Evolutionary conservation across 73 alveolate species (phyloP), one percentile per base, ranked within the genome.

Genomic region (Paramecium pentaurelia): DNA sequence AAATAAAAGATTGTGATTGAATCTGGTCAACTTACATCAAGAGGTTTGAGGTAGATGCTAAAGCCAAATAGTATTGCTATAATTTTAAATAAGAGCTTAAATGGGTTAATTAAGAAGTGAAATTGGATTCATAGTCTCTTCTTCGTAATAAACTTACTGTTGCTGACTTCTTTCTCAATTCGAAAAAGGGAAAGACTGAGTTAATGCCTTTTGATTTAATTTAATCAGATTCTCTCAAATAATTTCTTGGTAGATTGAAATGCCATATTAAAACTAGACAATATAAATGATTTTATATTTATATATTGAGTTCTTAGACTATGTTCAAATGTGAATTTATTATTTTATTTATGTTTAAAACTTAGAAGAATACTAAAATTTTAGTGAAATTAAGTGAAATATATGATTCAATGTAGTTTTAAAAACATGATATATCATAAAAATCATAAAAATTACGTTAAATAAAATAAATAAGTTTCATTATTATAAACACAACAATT

Each of bases 1-100:
- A 64, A 64, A 64, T 27, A 64, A 27, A 64, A 64, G 28, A 64
- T 25, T 28, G 84, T 34, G 12, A 64, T 64, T 6, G 84, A 64
- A 64, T 64, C 84, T 32, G 84, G 84, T 32, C 47, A 64, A 64
- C 84, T 64, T 64, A 64, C 84, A 64, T 64, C 84, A 2, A 64
- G 84, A 64, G 84, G 84, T 28, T 64, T 64, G 84, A 64, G 42
- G 84, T 28, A 64, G 47, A 34, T 64, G 28, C 28, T 64, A 64
- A 64, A 64, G 28, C 84, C 84, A 28, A 64, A 64, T 64, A 64
- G 84, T 64, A 64, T 32, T 64, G 47, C 47, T 32, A 11, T 64
- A 32, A 64, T 64, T 64, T 28, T 28, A 34, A 32, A 64, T 32
- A 64, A 64, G 84, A 64, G 47, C 47, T 64, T 32, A 64, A 64